Conservation (phyloP, 169 alveolate genomes). For the Cyclospora cayetanensis region DNA sequence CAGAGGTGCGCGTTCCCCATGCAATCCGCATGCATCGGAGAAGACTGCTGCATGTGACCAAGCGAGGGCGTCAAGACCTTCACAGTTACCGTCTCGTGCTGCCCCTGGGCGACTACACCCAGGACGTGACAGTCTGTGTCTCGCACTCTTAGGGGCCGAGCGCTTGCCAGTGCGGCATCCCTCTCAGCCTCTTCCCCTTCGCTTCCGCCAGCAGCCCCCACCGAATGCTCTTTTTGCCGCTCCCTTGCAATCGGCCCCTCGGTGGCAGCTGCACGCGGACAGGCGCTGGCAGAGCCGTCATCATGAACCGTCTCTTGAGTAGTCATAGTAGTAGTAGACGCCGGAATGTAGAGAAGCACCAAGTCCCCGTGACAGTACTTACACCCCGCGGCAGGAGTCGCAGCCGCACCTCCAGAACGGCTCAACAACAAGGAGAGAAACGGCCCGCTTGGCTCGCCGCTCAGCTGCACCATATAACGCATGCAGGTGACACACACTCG, state of each 20-base stretch:
- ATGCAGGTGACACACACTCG: neutral
- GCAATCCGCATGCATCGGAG: neutral
- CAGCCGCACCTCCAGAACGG: slow-evolving; percentile 28
- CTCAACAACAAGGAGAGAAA: slow-evolving; percentile 31
- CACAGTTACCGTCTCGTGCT: slow-evolving; percentile 55
- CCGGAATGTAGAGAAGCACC: slow-evolving; percentile 54
- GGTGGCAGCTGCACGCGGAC: neutral
- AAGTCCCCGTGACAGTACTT: slow-evolving; percentile 60
- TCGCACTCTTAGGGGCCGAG: neutral
- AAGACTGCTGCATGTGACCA: neutral
- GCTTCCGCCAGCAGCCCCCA: neutral
- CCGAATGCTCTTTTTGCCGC: neutral
- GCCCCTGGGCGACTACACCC: slow-evolving; percentile 62
- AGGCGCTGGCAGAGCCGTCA: no score
- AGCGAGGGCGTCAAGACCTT: slow-evolving; percentile 62
- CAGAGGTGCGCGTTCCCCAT: neutral
- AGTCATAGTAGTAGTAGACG: neutral
- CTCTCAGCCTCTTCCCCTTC: neutral
- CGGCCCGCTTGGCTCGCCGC: slow-evolving; percentile 60
- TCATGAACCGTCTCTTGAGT: neutral
- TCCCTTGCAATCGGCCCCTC: neutral
- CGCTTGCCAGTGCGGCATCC: neutral
- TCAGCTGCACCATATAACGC: slow-evolving; percentile 31
- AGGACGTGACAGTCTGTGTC: slow-evolving; percentile 60
- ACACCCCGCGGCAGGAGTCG: neutral